Conservation (phyloP, 257 asterid species). For the Linderniella brevidens region DNA sequence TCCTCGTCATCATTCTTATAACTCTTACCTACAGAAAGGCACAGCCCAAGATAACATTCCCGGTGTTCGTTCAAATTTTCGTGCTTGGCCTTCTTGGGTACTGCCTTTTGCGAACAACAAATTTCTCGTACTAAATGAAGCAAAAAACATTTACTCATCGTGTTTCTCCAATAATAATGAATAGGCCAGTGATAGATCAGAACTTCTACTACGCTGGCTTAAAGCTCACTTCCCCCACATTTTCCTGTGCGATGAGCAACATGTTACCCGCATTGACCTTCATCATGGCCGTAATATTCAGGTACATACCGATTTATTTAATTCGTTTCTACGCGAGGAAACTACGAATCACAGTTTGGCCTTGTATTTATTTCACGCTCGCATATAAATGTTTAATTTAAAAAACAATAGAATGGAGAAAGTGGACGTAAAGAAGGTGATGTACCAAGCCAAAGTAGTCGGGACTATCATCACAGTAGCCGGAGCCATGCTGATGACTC, state of each 20-base stretch:
- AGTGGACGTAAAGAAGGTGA: background rate
- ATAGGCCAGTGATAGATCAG: conserved; percentile 36
- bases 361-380: too few species aligned
- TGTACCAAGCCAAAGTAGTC: background rate
- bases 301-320: background rate
- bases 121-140: too few species aligned
- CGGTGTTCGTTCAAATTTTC: conserved; percentile 70
- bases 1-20: too few species aligned
- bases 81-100: conserved; percentile 84
- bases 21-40: conserved; percentile 31
- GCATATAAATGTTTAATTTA: too few species aligned
- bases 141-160: too few species aligned
- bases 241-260: conserved; percentile 27
- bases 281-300: background rate
- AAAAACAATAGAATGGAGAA: conserved; percentile 10
- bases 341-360: too few species aligned
- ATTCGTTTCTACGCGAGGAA: background rate
- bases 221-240: conserved; percentile 29
- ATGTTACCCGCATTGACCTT: conserved; percentile 31
- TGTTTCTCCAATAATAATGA: background rate
- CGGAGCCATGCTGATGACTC: conserved; percentile 6
- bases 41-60: conserved; percentile 82
- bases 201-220: conserved; percentile 27
- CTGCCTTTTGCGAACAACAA: too few species aligned
- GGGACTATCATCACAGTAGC: conserved; percentile 1